Evolutionary conservation across 805 yeast species (phyloP).

Genomic region (Spathaspora sp.): DNA sequence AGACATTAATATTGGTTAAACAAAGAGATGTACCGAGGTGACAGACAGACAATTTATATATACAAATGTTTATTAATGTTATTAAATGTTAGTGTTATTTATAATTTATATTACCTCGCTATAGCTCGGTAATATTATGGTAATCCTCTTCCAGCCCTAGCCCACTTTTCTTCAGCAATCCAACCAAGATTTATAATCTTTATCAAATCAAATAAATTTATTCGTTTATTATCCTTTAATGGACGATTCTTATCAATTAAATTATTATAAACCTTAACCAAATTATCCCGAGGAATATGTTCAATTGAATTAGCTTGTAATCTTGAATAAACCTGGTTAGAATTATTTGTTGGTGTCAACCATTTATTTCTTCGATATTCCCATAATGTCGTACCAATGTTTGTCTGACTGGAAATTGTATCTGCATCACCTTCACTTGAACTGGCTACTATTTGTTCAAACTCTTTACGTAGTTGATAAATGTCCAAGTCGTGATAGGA

Average conservation of each 20-base stretch:
- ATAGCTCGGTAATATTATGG: conserved; percentile 9
- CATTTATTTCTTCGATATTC: conserved; percentile 63
- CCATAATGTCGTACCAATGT: conserved; percentile 66
- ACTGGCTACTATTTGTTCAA: conserved; percentile 14
- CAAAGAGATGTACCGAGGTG: not conserved
- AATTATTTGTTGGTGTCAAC: conserved; percentile 31
- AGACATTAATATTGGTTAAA: conserved; percentile 31
- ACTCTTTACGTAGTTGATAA: conserved; percentile 24
- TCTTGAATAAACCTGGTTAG: conserved; percentile 8
- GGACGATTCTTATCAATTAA: conserved; percentile 68
- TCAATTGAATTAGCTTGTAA: conserved; percentile 15
- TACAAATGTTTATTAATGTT: not conserved
- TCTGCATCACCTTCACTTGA: not conserved
- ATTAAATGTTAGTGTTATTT: not conserved
- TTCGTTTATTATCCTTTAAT: conserved; percentile 53
- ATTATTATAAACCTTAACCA: conserved; percentile 60
- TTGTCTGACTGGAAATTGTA: conserved; percentile 6
- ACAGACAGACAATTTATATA: not conserved
- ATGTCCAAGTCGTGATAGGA: conserved; percentile 24
- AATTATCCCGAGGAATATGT: conserved; percentile 47
- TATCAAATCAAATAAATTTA: conserved; percentile 72
- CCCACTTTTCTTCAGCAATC: conserved; percentile 77
- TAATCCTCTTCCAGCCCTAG: conserved; percentile 42
- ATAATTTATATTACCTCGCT: no score
- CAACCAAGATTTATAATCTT: conserved; percentile 80